Base-by-base conservation (phyloP, 2,329 filamentous ascomycete genomes). In the Diaporthe sp. region DNA sequence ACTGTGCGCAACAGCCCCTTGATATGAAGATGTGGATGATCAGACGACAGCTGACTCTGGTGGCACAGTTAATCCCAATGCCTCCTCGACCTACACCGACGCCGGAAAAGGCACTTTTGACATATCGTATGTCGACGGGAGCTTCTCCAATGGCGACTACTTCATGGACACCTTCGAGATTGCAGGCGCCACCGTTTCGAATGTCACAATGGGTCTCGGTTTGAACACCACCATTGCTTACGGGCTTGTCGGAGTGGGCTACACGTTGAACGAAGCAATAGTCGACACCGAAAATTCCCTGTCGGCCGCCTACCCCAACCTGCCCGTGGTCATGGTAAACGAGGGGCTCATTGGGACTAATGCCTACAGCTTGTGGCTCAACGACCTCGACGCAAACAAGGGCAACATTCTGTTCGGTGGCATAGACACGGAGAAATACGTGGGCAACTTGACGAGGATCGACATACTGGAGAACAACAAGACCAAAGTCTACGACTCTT, bases 371-470 rank as follows among this genome's bases (percentile, higher is more conserved):
- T 83, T 95, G 30, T 95, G 92, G 92, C 84, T 91, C 72, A 90
- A 91, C 77, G 89, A 91, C 71, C 81, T 89, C 82, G 86, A 86
- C 74, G 83, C 93, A 0, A 91, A 87, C 75, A 92, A 88, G 1
- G 94, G 94, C 47, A 92, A 86, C 78, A 92, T 96, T 75, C 85
- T 96, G 1, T 97, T 96, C 78, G 94, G 94, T 52, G 94, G 93
- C n/a, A 91, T 96, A 74, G 94, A 96, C 81, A 94, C 90, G 0
- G 89, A 88, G 75, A 96, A 96, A 81, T 97, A 91, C 83, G 81
- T 86, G 0, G 94, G 93, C 64, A 82, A 89, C 2, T 86, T 96
- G 42, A 86, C 87, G 60, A 89, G 87, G 8, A 85, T 95, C 38
- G 86, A 92, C 22, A 86, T 95, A 75, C 85, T 91, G 78, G 81